Base-by-base conservation (phyloP, 2,329 filamentous ascomycete genomes). In the Phyllosticta citrichinensis region DNA sequence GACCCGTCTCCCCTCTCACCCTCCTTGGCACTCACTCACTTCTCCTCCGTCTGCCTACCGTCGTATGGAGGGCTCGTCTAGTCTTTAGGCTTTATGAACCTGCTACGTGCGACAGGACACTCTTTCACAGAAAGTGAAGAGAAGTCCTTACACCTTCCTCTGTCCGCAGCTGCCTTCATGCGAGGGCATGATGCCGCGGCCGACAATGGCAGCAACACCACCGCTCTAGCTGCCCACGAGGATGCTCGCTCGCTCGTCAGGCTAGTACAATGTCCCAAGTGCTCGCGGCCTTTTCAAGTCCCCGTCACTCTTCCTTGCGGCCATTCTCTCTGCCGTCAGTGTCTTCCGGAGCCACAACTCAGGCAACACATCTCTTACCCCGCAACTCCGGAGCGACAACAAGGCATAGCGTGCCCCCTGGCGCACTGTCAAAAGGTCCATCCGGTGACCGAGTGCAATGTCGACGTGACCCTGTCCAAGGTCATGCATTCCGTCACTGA, bases 271-370 rank as follows among this genome's bases (percentile, higher is more conserved):
- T 97, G 92, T 71, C 81, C 81, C 11, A 76, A 82, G 64, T 96
- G 92, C 72, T 89, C 86, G 3, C 78, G 77, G 52, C 86, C 87
- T 1, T 77, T 94, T 30, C 79, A 75, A 54, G 79, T 83, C 9
- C 89, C 91, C 5, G 80, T 91, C 61, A 88, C 88, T 0, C 77
- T 96, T 4, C 91, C 91, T 5, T 97, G 92, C 71, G 91, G 91
- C 27, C 84, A 87, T 68, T 87, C 86, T 11, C 74, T 96, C 11
- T 97, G 92, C 75, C 85, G 82, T 68, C 72, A 73, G 56, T 97
- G 92, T 73, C 75, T 96, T 1, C 91, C 91, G 1, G 74, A 82
- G 55, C 75, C 85, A 2, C 82, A 87, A 67, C 72, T 79, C 17
- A 83, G 91, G 53, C 77, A 78, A 55, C 84, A 89, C 63, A 88